Conservation (phyloP, 441 rosid genomes). For the Populus hybrid region DNA sequence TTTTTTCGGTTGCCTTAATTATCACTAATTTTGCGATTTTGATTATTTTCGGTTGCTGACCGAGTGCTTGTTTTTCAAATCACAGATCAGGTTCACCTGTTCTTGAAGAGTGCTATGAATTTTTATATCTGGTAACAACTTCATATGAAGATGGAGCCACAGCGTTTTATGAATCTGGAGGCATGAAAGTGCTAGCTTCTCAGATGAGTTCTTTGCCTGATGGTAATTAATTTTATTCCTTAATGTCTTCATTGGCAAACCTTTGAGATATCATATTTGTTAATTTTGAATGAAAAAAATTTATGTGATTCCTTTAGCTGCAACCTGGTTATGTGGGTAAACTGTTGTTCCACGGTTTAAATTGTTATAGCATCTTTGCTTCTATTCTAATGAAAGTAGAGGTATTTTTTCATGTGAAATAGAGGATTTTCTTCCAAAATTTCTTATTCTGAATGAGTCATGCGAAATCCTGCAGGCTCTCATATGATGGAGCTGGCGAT, state of each 20-base stretch:
- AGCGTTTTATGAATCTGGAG: conserved; percentile 55
- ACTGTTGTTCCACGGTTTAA: not conserved
- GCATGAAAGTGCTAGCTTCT: conserved; percentile 66
- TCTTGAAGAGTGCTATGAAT: conserved; percentile 75
- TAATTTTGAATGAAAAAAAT: not conserved
- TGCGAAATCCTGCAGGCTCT: conserved; percentile 51
- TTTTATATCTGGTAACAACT: conserved; percentile 60
- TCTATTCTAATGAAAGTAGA: conserved; percentile 2
- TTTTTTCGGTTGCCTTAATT: not conserved
- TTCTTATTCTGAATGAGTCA: not conserved
- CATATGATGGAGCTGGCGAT: conserved; percentile 69
- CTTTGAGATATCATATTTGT: no score
- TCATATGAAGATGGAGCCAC: conserved; percentile 55
- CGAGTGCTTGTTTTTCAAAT: not conserved
- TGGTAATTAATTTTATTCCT: conserved; percentile 41
- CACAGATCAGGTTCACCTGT: conserved; percentile 42
- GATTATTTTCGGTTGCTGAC: not conserved
- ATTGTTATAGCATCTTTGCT: not conserved
- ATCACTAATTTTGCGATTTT: not conserved
- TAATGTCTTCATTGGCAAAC: conserved; percentile 3
- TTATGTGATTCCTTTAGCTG: not conserved
- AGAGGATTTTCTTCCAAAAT: not conserved
- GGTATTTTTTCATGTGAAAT: not conserved
- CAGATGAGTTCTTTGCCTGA: conserved; percentile 59
- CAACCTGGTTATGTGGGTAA: not conserved